phyloP scores from a whole-genome alignment of 768 basidiomycete species.

The Leccinum variicolor region DNA sequence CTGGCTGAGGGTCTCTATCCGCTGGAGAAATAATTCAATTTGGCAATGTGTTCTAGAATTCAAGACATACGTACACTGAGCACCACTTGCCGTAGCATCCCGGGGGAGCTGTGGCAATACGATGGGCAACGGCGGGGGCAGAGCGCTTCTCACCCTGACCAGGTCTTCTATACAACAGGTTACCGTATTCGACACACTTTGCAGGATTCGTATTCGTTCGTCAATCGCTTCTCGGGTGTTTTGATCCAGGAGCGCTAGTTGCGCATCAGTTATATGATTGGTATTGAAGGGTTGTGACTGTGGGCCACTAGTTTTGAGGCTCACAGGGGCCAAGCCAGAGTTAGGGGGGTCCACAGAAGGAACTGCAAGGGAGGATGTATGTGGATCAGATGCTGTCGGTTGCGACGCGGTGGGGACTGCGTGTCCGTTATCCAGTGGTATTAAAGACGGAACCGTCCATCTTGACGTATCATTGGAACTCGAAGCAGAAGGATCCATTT shows the following conservation, averaged over 20 bases:
- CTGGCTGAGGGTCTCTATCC: not conserved
- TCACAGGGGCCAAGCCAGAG: not conserved
- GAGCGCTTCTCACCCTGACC: slow-evolving; percentile 66
- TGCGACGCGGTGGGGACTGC: not conserved
- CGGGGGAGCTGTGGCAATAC: slow-evolving; percentile 7
- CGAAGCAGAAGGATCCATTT: slow-evolving; percentile 5
- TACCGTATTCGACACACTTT: slow-evolving; percentile 73
- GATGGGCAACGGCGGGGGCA: slow-evolving; percentile 41
- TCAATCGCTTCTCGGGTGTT: slow-evolving; percentile 81
- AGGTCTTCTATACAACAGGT: slow-evolving; percentile 77
- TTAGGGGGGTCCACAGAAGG: not conserved
- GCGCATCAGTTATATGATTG: slow-evolving; percentile 40
- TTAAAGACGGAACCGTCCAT: slow-evolving; percentile 25
- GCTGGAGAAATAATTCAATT: not conserved
- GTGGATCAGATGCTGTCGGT: slow-evolving; percentile 2
- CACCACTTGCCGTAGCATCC: slow-evolving; percentile 6
- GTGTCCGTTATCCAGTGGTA: slow-evolving; percentile 20
- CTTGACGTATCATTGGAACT: slow-evolving; percentile 7
- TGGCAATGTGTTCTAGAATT: not conserved
- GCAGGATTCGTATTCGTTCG: slow-evolving; percentile 74
- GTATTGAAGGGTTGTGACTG: slow-evolving; percentile 36
- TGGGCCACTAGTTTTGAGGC: not conserved
- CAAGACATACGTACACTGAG: slow-evolving; percentile 12
- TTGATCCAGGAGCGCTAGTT: slow-evolving; percentile 61
- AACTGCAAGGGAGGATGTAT: slow-evolving; percentile 5